phyloP scores from a whole-genome alignment of 2,329 filamentous ascomycete species.

The Fusarium liriodendri region DNA sequence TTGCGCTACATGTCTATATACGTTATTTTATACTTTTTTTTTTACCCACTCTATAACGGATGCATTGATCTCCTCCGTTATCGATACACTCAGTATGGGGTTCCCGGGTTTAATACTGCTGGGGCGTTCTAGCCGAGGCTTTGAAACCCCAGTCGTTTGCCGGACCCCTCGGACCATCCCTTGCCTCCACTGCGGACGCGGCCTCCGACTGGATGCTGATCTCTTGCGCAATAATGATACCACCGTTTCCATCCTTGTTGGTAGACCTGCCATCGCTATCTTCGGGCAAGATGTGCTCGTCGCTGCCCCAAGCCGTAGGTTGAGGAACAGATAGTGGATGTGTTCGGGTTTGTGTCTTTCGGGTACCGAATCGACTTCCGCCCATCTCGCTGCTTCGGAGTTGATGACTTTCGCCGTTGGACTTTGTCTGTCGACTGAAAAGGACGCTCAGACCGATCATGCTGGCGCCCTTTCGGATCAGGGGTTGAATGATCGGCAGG shows the following conservation, averaged over 20 bases:
- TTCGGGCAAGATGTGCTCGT: conserved; percentile 35
- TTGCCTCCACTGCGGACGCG: not conserved
- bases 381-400: conserved; percentile 27
- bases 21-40: not conserved
- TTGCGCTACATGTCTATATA: not conserved
- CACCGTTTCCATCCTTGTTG: conserved; percentile 6
- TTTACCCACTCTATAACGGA: not conserved
- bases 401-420: conserved; percentile 34
- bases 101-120: not conserved
- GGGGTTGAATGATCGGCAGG: conserved; percentile 37
- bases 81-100: not conserved
- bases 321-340: conserved; percentile 28
- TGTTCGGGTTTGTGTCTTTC: not conserved
- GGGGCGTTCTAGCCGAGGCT: conserved; percentile 13
- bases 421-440: conserved; percentile 30
- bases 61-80: not conserved
- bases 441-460: conserved; percentile 33
- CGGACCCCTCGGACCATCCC: conserved; percentile 3
- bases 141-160: conserved; percentile 33
- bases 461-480: conserved; percentile 34
- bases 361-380: conserved; percentile 27
- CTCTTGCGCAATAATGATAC: conserved; percentile 36
- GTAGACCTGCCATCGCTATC: conserved; percentile 2
- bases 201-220: conserved; percentile 32
- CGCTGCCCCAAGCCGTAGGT: conserved; percentile 34